These are phyloP conservation scores for Plasmodium coatneyi DNA, from an alignment of 169 alveolate genomes.

Conservation along the genomic window DNA sequence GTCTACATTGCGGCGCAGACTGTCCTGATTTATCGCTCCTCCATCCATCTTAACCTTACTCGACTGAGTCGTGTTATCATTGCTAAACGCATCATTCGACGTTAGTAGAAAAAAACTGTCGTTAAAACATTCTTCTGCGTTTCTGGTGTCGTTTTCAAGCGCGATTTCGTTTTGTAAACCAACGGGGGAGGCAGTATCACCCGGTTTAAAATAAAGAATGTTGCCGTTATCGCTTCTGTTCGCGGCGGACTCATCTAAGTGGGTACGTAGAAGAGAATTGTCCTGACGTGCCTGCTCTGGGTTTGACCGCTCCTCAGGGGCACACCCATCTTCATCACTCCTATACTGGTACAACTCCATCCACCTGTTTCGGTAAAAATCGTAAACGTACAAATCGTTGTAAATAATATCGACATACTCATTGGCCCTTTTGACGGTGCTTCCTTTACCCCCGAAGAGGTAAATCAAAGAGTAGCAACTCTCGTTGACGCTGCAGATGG, in stretches of 20 bases:
- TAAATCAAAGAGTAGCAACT: slow-evolving; percentile 45
- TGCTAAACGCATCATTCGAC: background rate
- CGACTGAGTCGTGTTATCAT: background rate
- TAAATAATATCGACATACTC: slow-evolving; percentile 67
- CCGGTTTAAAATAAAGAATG: background rate
- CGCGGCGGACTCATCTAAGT: background rate
- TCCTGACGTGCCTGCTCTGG: background rate
- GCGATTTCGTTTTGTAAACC: background rate
- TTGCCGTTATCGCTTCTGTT: background rate
- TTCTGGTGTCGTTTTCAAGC: background rate
- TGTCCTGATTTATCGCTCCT: background rate
- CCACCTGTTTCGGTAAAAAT: slow-evolving; percentile 65
- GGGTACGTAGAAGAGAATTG: background rate
- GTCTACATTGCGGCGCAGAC: background rate
- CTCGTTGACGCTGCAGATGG: slow-evolving; percentile 69
- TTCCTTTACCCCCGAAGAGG: slow-evolving; percentile 76
- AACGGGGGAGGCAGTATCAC: background rate
- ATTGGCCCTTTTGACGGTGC: slow-evolving; percentile 32
- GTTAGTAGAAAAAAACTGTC: background rate
- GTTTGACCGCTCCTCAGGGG: background rate
- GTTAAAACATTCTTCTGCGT: background rate
- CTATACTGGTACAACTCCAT: slow-evolving; percentile 28
- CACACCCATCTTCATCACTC: background rate
- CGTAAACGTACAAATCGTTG: slow-evolving; percentile 72
- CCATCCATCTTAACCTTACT: background rate